phyloP scores from a whole-genome alignment of 768 basidiomycete species.

The Tricholoma terreum region DNA sequence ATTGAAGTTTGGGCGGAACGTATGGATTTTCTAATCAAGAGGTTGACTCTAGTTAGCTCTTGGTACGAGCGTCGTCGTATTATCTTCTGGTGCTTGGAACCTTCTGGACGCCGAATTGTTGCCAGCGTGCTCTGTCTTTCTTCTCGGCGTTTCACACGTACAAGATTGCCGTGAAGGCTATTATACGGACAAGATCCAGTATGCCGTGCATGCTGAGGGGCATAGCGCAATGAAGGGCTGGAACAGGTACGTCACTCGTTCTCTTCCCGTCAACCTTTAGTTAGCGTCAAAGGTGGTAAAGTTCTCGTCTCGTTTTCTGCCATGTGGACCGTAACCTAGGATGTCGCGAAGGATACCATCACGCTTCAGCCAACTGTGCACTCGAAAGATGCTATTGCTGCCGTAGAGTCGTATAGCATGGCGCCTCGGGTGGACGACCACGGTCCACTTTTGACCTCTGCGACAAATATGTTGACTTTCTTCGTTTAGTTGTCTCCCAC shows the following conservation, averaged over 20 bases:
- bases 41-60: background rate
- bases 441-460: too few relatives aligned
- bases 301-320: conserved; percentile 36
- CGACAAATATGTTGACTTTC: background rate
- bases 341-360: conserved; percentile 33
- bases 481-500: conserved; percentile 35
- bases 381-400: conserved; percentile 38
- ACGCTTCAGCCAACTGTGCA: conserved; percentile 41
- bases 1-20: too few relatives aligned
- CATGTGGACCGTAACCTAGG: conserved; percentile 38
- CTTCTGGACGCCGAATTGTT: conserved; percentile 29
- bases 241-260: conserved; percentile 39
- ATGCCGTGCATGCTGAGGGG: conserved; percentile 42
- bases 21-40: too few relatives aligned
- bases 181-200: conserved; percentile 33
- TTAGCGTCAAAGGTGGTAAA: conserved; percentile 35
- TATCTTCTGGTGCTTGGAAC: conserved; percentile 23
- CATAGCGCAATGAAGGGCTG: conserved; percentile 42
- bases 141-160: conserved; percentile 29
- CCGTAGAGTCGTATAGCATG: conserved; percentile 36
- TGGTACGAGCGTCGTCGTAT: background rate
- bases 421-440: conserved; percentile 39
- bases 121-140: conserved; percentile 38
- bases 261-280: background rate
- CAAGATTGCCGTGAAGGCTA: conserved; percentile 35